These are phyloP conservation scores for Fragilariopsis cylindrus DNA, from an alignment of 108 stramenopile species.

Conservation along the genomic window DNA sequence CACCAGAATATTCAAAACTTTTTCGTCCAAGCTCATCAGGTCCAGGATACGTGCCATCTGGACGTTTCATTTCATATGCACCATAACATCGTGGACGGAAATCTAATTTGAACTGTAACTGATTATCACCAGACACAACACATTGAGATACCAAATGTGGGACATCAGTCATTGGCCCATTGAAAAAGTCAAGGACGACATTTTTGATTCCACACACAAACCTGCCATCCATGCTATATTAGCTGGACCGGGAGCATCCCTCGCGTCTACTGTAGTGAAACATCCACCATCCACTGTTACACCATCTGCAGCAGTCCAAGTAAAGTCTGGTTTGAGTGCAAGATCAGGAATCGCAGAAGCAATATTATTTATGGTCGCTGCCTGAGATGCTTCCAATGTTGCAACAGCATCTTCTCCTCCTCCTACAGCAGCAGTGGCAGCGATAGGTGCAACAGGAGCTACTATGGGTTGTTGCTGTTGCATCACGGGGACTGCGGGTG, in stretches of 20 bases:
- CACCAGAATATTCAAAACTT: constrained; percentile 73
- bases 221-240: constrained; percentile 78
- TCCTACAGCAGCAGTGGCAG: constrained; percentile 14
- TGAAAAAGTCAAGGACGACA: constrained; percentile 72
- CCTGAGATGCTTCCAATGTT: constrained; percentile 50
- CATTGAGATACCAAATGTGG: constrained; percentile 72
- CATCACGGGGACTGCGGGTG: neutral
- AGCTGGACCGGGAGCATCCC: constrained; percentile 74
- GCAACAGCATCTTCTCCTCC: constrained; percentile 44
- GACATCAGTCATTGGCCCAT: constrained; percentile 77
- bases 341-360: constrained; percentile 60
- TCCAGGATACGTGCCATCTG: constrained; percentile 71
- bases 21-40: constrained; percentile 76
- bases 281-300: constrained; percentile 28
- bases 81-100: constrained; percentile 80
- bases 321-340: constrained; percentile 59
- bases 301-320: constrained; percentile 32
- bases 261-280: constrained; percentile 52
- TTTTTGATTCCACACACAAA: constrained; percentile 38
- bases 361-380: constrained; percentile 47
- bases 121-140: constrained; percentile 26
- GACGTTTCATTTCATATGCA: constrained; percentile 63
- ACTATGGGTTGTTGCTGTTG: too few species aligned
- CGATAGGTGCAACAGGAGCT: neutral
- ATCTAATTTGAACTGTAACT: constrained; percentile 54